Base-by-base conservation (phyloP, 176 grass and related monocot species). In the Cocos nucifera region DNA sequence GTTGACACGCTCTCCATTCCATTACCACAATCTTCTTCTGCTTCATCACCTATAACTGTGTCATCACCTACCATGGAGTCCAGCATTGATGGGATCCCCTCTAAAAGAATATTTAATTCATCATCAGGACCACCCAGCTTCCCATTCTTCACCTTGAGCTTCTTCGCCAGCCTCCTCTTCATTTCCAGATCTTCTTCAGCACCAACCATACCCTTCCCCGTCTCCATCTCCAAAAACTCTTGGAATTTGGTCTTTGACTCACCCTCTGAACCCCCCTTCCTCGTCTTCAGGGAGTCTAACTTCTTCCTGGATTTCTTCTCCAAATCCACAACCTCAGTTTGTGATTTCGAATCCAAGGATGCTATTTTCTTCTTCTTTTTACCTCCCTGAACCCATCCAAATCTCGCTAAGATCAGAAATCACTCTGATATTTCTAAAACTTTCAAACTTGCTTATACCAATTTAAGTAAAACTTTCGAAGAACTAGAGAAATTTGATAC, bases 101-200 rank as follows among this genome's bases (percentile, higher is more conserved):
- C 83, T 18, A 95, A 86, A 49, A 86, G 70, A 24, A 53, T 68
- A 21, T 89, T 83, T 64, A 98, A 79, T 25, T 88, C 87, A 51
- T 98, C 93, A 73, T 80, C 67, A 4, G 77, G 79, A 17, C 87
- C 87, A 14, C 67, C 72, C 65, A 91, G 20, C 60, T 89, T 92
- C n/a, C 87, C 76, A 59, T 85, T 85, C 59, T 89, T 92, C 79
- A 92, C 79, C 71, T 79, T 89, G 57, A 98, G 87, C 70, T 81
- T 98, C 69, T 92, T 92, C 0, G 76, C 78, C 10, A 98, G 93
- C 64, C 50, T 88, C 54, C 71, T 98, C 72, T 98, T 87, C 57
- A 78, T 60, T 69, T 85, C 73, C 17, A 80, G 66, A 79, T 92
- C 93, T 30, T 86, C 81, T 24, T 88, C 76, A 56, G 65, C 80